A percentile compares a stretch with the other conserved stretches of the same genome.
These are phyloP conservation scores for Hortaea werneckii DNA, from an alignment of 2,329 filamentous ascomycete species.

Conservation along the genomic window DNA sequence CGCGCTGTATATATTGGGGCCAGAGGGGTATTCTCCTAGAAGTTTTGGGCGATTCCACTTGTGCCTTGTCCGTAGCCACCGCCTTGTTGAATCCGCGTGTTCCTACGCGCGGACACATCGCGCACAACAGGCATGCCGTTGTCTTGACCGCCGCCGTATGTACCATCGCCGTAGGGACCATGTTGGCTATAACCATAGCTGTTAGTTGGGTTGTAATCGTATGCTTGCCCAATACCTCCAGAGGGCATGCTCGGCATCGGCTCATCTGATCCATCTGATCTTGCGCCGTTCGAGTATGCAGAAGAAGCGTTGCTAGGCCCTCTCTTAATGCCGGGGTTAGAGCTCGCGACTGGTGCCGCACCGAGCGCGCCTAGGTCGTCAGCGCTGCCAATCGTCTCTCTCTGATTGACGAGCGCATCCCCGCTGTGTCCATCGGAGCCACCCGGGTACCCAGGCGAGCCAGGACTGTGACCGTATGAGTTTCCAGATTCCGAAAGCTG, in stretches of 20 bases:
- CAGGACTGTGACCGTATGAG: slow-evolving; percentile 33
- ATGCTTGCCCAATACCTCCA: slow-evolving; percentile 19
- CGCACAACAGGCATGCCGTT: slow-evolving; percentile 71
- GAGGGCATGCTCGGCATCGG: slow-evolving; percentile 7
- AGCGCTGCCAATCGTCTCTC: slow-evolving; percentile 48
- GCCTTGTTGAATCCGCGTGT: slow-evolving; percentile 88
- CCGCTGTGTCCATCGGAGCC: slow-evolving; percentile 41
- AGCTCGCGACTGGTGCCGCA: slow-evolving; percentile 50
- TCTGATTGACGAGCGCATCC: slow-evolving; percentile 50
- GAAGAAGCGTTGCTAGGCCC: slow-evolving; percentile 94
- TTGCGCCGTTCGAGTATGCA: slow-evolving; percentile 74
- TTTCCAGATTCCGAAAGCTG: slow-evolving; percentile 58
- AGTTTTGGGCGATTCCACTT: slow-evolving; percentile 93
- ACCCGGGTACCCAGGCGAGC: slow-evolving; percentile 47
- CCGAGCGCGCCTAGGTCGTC: slow-evolving; percentile 79
- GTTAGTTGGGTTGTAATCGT: slow-evolving; percentile 25
- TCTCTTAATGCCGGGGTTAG: slow-evolving; percentile 59
- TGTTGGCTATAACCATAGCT: slow-evolving; percentile 44
- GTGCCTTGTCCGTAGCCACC: slow-evolving; percentile 79
- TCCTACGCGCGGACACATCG: slow-evolving; percentile 83
- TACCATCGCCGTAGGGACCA: slow-evolving; percentile 46
- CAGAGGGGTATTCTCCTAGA: slow-evolving; percentile 40
- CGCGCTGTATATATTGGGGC: no score
- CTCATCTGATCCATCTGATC: slow-evolving; percentile 53
- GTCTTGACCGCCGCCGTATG: slow-evolving; percentile 43